Base-by-base conservation (phyloP, 176 grass and related monocot genomes). In the Dendrocalamus sinicus region DNA sequence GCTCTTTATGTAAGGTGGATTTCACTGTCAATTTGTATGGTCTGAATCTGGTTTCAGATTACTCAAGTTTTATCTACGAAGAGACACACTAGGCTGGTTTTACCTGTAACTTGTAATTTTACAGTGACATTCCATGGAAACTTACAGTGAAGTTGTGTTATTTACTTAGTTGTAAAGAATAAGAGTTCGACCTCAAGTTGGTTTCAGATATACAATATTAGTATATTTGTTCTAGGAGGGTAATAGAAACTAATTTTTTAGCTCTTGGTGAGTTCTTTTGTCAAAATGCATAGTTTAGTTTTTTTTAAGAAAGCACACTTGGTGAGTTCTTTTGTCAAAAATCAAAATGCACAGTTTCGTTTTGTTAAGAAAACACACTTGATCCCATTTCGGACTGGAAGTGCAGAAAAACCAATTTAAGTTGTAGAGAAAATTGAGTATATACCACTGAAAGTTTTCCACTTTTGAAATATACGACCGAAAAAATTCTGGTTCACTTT, bases 241-340 rank as follows among this genome's bases (percentile, higher is more conserved):
- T 32, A 70, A 57, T n/a, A 12, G 39, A 70, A 81, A 40, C 37
- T n/a, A 70, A 12, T 26, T 80, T 52, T 80, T 52, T 81, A 16
- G 19, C 44, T 69, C 11, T 35, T 35, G 32, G 32, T 35, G 32
- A 35, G 32, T 35, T 35, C 32, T 35, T 35, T 35, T 35, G 32
- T 35, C 32, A 35, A 35, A 35, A 35, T 35, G 32, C 32, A 35
- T 4, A 35, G 32, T 35, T 35, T 35, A 3, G 32, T 35, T 35
- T 35, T 35, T 35, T 3, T 35, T 35, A 35, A 9, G 20, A 22
- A n/a, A 57, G 8, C 54, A 15, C 12, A 59, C 20, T 22, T n/a
- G 20, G 2, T n/a, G 7, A 59, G 55, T 59, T 59, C 3, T 9
- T 59, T 59, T 59, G 9, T 4, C 32, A 35, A 35, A 35, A 35